Conservation (phyloP, 2,329 filamentous ascomycete species). For the Conoideocrella luteorostrata region DNA sequence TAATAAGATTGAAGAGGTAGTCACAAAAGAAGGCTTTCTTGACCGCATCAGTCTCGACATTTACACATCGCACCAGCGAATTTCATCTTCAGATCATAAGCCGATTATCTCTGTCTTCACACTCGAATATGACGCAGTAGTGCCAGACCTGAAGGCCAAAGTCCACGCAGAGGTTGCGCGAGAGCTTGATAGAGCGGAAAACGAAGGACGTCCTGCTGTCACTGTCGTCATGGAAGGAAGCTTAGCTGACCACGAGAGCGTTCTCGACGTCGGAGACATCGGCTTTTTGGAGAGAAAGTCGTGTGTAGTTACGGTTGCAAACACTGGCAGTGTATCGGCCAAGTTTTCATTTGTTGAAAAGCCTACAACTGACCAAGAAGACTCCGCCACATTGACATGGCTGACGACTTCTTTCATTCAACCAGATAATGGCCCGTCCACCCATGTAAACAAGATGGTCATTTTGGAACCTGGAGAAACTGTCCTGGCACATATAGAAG, state of each 20-base stretch:
- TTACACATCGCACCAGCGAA: conserved; percentile 83
- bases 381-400: conserved; percentile 52
- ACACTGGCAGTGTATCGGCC: conserved; percentile 78
- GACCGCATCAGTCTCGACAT: conserved; percentile 53
- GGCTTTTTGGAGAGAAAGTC: conserved; percentile 60
- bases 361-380: conserved; percentile 43
- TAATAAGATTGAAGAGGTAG: conserved; percentile 33
- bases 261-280: conserved; percentile 73
- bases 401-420: conserved; percentile 59
- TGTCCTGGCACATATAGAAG: conserved; percentile 60
- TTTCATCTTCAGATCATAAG: conserved; percentile 93
- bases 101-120: conserved; percentile 79
- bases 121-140: conserved; percentile 78
- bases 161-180: conserved; percentile 82
- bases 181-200: conserved; percentile 84
- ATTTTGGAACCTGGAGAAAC: conserved; percentile 82
- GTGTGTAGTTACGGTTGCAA: conserved; percentile 75
- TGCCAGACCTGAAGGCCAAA: conserved; percentile 75
- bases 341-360: conserved; percentile 74
- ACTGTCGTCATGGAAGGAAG: conserved; percentile 70
- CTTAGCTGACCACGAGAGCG: conserved; percentile 38
- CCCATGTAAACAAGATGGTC: conserved; percentile 41
- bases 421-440: conserved; percentile 25
- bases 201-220: conserved; percentile 76
- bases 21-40: conserved; percentile 51